These are phyloP conservation scores for Syncephalis plumigaleata DNA, from an alignment of 371 early-diverging fungal genomes.

Conservation along the genomic window DNA sequence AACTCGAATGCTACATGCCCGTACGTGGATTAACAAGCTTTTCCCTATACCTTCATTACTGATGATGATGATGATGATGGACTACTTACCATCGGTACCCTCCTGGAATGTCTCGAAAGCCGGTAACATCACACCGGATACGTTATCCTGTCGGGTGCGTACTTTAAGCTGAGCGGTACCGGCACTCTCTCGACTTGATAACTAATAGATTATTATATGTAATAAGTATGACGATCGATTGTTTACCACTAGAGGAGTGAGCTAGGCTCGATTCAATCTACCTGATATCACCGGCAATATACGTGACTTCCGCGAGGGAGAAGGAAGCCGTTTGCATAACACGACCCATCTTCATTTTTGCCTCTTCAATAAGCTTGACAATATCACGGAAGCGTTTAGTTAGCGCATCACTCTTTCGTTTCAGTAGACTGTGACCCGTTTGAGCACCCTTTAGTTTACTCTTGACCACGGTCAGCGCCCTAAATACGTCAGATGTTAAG, in stretches of 20 bases:
- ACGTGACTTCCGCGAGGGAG: constrained; percentile 94
- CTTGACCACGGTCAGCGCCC: constrained; percentile 91
- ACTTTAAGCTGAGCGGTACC: constrained; percentile 84
- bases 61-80: background rate
- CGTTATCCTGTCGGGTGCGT: constrained; percentile 86
- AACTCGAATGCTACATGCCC: constrained; percentile 63
- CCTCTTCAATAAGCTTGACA: constrained; percentile 86
- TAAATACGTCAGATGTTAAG: constrained; percentile 11
- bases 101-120: constrained; percentile 76
- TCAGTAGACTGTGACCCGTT: constrained; percentile 94
- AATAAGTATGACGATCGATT: background rate
- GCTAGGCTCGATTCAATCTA: constrained; percentile 11
- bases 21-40: constrained; percentile 1
- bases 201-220: constrained; percentile 16
- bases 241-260: no score
- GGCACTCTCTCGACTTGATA: constrained; percentile 90
- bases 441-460: constrained; percentile 93
- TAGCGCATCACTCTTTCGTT: constrained; percentile 96
- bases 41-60: no score
- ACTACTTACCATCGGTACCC: constrained; percentile 53
- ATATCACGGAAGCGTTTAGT: constrained; percentile 91
- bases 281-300: constrained; percentile 93
- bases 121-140: constrained; percentile 93
- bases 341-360: constrained; percentile 63
- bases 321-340: constrained; percentile 96